phyloP scores from a whole-genome alignment of 768 basidiomycete species.

The Harrya chromipes region DNA sequence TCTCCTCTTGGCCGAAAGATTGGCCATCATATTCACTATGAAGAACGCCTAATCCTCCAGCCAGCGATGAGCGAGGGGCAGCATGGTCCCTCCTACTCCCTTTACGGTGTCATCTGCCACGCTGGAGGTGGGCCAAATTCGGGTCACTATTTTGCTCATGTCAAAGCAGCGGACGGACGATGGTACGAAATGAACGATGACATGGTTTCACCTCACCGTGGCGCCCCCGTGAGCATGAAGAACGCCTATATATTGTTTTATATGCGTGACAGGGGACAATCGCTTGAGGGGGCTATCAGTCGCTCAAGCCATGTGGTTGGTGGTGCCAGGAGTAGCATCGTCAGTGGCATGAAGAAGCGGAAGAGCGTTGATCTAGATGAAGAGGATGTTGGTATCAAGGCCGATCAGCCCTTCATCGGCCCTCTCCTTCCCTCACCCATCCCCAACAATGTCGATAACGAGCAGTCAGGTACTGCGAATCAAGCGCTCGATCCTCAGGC shows the following conservation, averaged over 20 bases:
- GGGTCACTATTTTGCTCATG: conserved; percentile 90
- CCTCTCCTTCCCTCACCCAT: conserved; percentile 57
- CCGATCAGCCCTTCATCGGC: conserved; percentile 56
- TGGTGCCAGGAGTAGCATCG: conserved; percentile 37
- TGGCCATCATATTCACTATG: conserved; percentile 72
- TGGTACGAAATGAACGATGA: conserved; percentile 99
- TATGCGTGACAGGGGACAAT: conserved; percentile 74
- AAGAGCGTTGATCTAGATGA: conserved; percentile 45
- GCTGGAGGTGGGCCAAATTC: conserved; percentile 91
- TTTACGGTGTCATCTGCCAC: conserved; percentile 93
- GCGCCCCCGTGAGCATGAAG: conserved; percentile 57
- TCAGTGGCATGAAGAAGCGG: conserved; percentile 47
- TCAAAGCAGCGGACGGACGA: conserved; percentile 61
- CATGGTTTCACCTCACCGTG: conserved; percentile 44
- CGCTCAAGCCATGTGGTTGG: conserved; percentile 17
- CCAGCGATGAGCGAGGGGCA: conserved; percentile 82
- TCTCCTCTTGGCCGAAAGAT: conserved; percentile 89
- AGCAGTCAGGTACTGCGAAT: conserved; percentile 15
- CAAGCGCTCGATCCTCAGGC: conserved; percentile 49
- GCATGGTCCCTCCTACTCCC: conserved; percentile 73
- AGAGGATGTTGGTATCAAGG: conserved; percentile 49
- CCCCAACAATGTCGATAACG: conserved; percentile 15
- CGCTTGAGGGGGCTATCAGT: conserved; percentile 57
- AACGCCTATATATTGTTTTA: conserved; percentile 96
- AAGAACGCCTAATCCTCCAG: conserved; percentile 66